These are phyloP conservation scores for Pelargonium citronellum DNA, from an alignment of 441 rosid genomes.

Conservation along the genomic window DNA sequence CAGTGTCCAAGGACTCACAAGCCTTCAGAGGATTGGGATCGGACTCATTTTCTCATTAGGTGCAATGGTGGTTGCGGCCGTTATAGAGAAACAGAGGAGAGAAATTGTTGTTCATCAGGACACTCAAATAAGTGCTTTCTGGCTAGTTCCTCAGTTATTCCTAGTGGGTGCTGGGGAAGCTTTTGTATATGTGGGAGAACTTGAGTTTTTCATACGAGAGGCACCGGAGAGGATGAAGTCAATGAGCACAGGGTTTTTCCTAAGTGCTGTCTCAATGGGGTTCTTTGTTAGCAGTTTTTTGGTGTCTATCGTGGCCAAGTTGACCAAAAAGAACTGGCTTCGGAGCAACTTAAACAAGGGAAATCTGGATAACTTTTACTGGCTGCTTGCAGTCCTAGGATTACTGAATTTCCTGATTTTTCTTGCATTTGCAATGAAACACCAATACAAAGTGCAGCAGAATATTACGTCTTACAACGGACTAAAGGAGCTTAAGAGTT, in stretches of 20 bases:
- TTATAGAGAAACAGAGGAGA: slow-evolving; percentile 53
- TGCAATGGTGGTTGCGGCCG: slow-evolving; percentile 67
- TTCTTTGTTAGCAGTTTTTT: slow-evolving; percentile 48
- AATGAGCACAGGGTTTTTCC: slow-evolving; percentile 35
- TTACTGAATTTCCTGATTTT: slow-evolving; percentile 52
- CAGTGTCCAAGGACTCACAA: slow-evolving; percentile 60
- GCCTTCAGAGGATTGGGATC: slow-evolving; percentile 70
- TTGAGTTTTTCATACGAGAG: slow-evolving; percentile 42
- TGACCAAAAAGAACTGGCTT: slow-evolving; percentile 59
- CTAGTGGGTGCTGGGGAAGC: slow-evolving; percentile 45
- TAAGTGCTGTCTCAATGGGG: slow-evolving; percentile 50
- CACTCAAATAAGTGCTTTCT: slow-evolving; percentile 25
- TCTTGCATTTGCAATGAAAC: slow-evolving; percentile 45
- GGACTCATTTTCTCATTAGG: slow-evolving; percentile 58
- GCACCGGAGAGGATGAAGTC: slow-evolving; percentile 44
- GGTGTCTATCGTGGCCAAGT: slow-evolving; percentile 45
- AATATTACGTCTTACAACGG: slow-evolving; percentile 8
- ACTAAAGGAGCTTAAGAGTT: slow-evolving; percentile 28
- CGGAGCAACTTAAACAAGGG: slow-evolving; percentile 56
- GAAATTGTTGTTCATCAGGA: slow-evolving; percentile 24
- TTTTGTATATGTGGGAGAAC: slow-evolving; percentile 45
- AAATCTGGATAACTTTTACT: slow-evolving; percentile 57
- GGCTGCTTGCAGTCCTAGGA: slow-evolving; percentile 65
- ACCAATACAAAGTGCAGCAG: slow-evolving; percentile 58
- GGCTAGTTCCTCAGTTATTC: slow-evolving; percentile 40